Evolutionary conservation across 345 rosid genomes (phyloP).

Genomic region (Euphorbia peplus): DNA sequence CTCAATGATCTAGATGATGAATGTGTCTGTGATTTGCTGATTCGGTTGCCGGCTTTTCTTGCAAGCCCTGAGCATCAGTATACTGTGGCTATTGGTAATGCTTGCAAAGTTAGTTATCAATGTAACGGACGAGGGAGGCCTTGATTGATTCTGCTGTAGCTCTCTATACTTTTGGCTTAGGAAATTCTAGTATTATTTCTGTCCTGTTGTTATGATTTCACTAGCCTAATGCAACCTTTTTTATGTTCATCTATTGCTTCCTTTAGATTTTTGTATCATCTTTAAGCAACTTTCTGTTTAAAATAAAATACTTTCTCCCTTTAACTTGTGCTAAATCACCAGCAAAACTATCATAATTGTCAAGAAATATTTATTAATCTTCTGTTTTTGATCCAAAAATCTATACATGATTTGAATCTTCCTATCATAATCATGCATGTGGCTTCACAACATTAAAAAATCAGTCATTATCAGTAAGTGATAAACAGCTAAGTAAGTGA

Average conservation of each 20-base stretch:
- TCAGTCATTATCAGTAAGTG: no score
- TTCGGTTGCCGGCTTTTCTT: conserved; percentile 68
- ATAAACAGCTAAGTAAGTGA: no score
- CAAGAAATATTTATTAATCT: no score
- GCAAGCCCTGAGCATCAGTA: conserved; percentile 58
- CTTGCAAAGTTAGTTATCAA: conserved; percentile 50
- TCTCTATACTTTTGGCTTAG: conserved; percentile 6
- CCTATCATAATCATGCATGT: neutral
- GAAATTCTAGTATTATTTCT: neutral
- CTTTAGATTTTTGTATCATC: neutral
- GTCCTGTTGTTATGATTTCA: neutral
- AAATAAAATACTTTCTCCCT: neutral
- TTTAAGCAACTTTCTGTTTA: neutral
- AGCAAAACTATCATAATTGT: no score
- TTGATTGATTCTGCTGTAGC: neutral
- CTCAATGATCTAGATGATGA: conserved; percentile 56
- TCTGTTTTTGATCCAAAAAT: neutral
- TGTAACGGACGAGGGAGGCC: conserved; percentile 43
- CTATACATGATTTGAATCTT: neutral
- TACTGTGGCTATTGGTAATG: conserved; percentile 44
- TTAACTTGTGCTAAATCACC: neutral
- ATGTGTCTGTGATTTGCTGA: conserved; percentile 75
- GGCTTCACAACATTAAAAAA: no score
- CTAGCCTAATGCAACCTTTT: neutral
- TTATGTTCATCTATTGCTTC: conserved; percentile 1